Evolutionary conservation across 345 rosid species (phyloP).

Genomic region (Euphorbia pulcherrima): DNA sequence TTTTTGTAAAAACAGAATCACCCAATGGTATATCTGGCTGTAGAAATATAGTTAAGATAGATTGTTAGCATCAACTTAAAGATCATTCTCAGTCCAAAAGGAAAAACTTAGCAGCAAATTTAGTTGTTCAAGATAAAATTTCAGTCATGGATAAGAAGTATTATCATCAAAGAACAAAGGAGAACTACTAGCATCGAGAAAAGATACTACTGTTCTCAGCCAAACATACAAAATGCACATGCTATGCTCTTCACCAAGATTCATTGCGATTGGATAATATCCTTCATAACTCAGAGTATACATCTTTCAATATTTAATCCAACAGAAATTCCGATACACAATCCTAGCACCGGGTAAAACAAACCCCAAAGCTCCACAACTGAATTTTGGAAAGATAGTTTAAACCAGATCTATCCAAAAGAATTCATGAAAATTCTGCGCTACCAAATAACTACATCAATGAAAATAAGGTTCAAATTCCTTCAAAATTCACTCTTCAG

Average conservation of each 20-base stretch:
- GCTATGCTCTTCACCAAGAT: background rate
- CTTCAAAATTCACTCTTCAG: background rate
- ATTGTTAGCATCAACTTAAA: constrained; percentile 1
- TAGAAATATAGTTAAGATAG: constrained; percentile 6
- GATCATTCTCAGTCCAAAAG: background rate
- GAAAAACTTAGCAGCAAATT: background rate
- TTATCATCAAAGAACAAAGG: background rate
- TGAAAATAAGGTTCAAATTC: background rate
- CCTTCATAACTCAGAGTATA: background rate
- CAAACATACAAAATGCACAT: background rate
- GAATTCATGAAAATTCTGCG: background rate
- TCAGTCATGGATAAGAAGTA: background rate
- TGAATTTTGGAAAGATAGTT: background rate
- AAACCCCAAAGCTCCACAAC: background rate
- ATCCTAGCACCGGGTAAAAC: background rate
- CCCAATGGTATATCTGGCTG: constrained; percentile 11
- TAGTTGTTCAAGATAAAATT: background rate
- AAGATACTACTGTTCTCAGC: background rate
- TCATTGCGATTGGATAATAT: background rate
- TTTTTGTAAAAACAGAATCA: background rate
- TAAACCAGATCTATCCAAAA: background rate
- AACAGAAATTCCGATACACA: background rate
- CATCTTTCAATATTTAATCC: background rate
- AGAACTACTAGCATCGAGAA: background rate
- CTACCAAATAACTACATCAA: background rate